These are phyloP conservation scores for Pholiota adiposa DNA, from an alignment of 1,284 basidiomycete genomes.

Conservation along the genomic window DNA sequence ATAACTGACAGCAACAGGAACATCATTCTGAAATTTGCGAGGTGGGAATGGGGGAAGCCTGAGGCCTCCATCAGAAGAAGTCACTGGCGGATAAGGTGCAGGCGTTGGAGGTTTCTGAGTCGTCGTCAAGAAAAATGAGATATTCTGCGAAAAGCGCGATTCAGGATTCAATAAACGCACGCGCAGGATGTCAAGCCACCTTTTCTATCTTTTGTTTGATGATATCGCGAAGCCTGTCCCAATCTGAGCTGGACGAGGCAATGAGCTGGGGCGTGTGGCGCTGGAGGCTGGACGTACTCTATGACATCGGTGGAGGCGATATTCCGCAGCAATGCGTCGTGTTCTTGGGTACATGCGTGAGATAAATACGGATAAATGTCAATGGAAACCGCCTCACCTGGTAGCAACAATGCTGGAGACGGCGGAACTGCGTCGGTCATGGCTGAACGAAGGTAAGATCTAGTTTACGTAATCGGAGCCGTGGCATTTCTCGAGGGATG, in stretches of 20 bases:
- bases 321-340: slow-evolving; percentile 56
- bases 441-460: slow-evolving; percentile 5
- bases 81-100: slow-evolving; percentile 45
- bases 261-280: slow-evolving; percentile 19
- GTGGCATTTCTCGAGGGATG: slow-evolving; percentile 1
- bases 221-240: slow-evolving; percentile 71
- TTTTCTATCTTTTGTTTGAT: slow-evolving; percentile 73
- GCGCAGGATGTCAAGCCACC: slow-evolving; percentile 40
- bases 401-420: slow-evolving; percentile 39
- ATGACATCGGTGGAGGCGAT: slow-evolving; percentile 74
- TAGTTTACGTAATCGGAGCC: not conserved
- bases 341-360: slow-evolving; percentile 43
- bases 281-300: slow-evolving; percentile 50
- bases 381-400: slow-evolving; percentile 39
- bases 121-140: slow-evolving; percentile 56
- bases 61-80: slow-evolving; percentile 63
- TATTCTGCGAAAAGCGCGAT: slow-evolving; percentile 51
- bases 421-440: slow-evolving; percentile 32
- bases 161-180: slow-evolving; percentile 16
- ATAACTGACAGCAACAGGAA: slow-evolving; percentile 61
- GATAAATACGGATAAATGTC: not conserved
- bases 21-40: slow-evolving; percentile 55
- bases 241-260: slow-evolving; percentile 61
- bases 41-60: slow-evolving; percentile 82
- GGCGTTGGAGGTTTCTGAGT: slow-evolving; percentile 42